A percentile compares a stretch with the other conserved stretches of the same genome.
Evolutionary conservation across 2,329 filamentous ascomycete species (phyloP).

Genomic region (Ophiostoma ulmi): DNA sequence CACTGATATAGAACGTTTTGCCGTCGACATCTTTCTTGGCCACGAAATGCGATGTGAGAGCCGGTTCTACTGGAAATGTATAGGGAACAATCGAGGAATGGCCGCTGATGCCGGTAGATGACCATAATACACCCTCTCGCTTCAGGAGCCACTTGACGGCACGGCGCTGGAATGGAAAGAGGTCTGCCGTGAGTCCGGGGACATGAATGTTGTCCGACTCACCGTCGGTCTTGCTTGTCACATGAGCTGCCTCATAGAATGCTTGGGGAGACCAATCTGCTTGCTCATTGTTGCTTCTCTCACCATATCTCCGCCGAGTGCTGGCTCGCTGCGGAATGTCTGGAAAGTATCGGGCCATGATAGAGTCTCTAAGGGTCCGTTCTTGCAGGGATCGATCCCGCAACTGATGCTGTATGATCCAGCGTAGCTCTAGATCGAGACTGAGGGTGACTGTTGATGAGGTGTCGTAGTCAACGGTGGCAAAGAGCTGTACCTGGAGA

Average conservation of each 20-base stretch:
- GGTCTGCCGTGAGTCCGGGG: constrained; percentile 42
- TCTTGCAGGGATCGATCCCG: constrained; percentile 9
- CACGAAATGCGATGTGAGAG: constrained; percentile 43
- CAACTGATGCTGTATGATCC: constrained; percentile 31
- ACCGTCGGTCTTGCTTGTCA: constrained; percentile 47
- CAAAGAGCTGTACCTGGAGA: not conserved
- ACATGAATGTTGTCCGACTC: constrained; percentile 39
- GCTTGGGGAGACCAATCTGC: constrained; percentile 42
- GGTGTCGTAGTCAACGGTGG: not conserved
- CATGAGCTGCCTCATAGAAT: constrained; percentile 66
- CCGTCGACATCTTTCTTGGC: constrained; percentile 43
- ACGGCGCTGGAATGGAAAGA: constrained; percentile 69
- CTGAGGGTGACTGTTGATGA: constrained; percentile 19
- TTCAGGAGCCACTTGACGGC: constrained; percentile 65
- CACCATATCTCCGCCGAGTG: not conserved
- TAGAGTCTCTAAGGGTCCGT: not conserved
- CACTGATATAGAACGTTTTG: constrained; percentile 42
- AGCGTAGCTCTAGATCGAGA: constrained; percentile 31
- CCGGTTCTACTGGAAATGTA: constrained; percentile 21
- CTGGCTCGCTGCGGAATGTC: not conserved
- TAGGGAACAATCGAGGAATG: constrained; percentile 30
- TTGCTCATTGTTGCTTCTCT: not conserved
- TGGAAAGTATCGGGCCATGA: not conserved
- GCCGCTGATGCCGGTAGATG: not conserved
- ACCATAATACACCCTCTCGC: constrained; percentile 58